Evolutionary conservation across 208 protist genomes (phyloP).

Genomic region (Crithidia fasciculata): DNA sequence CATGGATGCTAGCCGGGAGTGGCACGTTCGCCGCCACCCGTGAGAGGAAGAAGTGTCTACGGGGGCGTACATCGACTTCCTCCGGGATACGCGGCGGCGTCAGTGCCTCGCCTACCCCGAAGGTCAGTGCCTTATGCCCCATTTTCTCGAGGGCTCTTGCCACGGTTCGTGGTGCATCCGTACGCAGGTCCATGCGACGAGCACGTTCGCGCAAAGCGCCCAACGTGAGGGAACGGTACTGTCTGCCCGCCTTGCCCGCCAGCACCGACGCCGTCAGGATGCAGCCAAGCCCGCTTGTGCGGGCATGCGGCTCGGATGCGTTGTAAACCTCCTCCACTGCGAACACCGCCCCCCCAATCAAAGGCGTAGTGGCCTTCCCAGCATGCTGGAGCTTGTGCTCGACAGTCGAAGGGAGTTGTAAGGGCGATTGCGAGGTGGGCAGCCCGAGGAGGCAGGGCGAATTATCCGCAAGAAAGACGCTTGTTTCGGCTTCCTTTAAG

Average conservation of each 20-base stretch:
- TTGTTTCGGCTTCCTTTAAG: neutral
- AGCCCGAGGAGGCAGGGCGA: neutral
- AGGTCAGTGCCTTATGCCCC: neutral
- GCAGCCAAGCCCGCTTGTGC: constrained; percentile 3
- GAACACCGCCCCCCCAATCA: neutral
- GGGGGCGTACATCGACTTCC: neutral
- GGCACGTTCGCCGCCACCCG: neutral
- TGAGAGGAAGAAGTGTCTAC: neutral
- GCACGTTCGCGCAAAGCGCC: constrained; percentile 1
- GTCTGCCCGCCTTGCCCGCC: neutral
- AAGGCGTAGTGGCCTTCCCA: neutral
- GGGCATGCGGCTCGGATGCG: neutral
- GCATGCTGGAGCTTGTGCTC: neutral
- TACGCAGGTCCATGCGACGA: neutral
- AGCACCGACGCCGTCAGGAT: neutral
- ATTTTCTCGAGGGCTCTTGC: neutral
- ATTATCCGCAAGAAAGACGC: neutral
- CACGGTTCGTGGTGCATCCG: neutral
- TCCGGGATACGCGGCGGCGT: neutral
- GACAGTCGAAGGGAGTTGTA: neutral
- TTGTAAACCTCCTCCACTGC: neutral
- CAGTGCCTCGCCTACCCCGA: neutral
- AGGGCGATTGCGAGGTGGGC: neutral
- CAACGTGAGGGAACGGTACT: constrained; percentile 3
- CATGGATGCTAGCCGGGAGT: constrained; percentile 2